Evolutionary conservation across 345 rosid species (phyloP), one percentile per base, ranked within the genome.

Genomic region (Gossypium sturtianum): DNA sequence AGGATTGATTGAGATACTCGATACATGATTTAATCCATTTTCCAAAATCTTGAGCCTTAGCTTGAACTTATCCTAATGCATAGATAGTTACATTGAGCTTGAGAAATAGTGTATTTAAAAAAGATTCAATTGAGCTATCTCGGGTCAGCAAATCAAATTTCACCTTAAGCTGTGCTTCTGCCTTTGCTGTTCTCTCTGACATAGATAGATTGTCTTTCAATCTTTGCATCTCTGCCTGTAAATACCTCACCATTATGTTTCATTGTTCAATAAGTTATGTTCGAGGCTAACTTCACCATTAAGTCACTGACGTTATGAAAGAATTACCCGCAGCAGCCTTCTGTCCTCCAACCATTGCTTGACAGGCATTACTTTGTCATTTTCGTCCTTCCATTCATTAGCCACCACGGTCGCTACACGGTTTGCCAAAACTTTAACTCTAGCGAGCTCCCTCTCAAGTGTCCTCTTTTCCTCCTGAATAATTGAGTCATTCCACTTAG

Each of bases 381-480:
- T 89, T 70, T 91, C 98, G 83, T 89, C 99, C 80, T 95, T 95
- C 99, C 99, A 93, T 75, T 89, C 97, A 70, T 93, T 95, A 66
- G 98, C 99, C 70, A 90, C 88, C 1, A 87, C 93, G 7, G 91
- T 82, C 2, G 99, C 98, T 38, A 93, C 94, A 13, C 98, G 85
- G 81, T 85, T 91, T 11, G 89, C 92, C 5, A 93, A 87, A 16
- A 93, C 97, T 81, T 87, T 93, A 27, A 84, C 87, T 81, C 98
- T 84, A 7, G 99, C 97, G 0, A 93, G 89, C 87, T 95, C 98
- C 83, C 99, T 91, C 83, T 95, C 98, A 66, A 95, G 84, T 45
- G 92, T 85, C 84, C 95, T 91, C 81, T 89, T 95, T 84, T 93
- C 97, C 43, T 93, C 96, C 99, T 93, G 81, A 70, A 77, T 52